Conservation (phyloP, 2,329 filamentous ascomycete genomes). For the Fusarium nurragi region DNA sequence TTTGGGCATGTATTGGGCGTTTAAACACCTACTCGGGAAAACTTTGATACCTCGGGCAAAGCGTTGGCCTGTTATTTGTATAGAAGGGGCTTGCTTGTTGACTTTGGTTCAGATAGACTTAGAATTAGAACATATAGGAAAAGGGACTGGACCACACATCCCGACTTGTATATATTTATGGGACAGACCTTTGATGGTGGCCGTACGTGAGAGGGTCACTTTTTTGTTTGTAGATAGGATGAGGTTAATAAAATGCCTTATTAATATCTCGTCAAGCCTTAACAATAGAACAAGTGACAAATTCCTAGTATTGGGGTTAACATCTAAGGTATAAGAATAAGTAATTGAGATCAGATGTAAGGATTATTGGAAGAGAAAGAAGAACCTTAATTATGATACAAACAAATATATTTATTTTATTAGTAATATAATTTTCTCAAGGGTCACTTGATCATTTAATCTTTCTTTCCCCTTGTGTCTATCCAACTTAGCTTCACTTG, state of each 20-base stretch:
- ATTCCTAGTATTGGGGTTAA: too few relatives aligned
- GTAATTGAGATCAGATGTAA: neutral
- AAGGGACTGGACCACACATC: neutral
- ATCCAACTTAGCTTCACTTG: neutral
- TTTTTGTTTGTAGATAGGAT: too few relatives aligned
- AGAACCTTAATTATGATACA: neutral
- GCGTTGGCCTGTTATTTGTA: constrained; percentile 24
- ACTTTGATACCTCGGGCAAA: constrained; percentile 35
- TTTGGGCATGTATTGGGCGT: constrained; percentile 29
- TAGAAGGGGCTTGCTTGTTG: constrained; percentile 14
- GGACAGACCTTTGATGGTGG: neutral
- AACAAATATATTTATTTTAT: neutral
- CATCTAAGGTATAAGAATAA: neutral
- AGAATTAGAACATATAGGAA: constrained; percentile 27
- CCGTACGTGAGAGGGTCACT: too few relatives aligned
- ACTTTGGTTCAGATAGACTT: constrained; percentile 15
- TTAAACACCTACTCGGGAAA: constrained; percentile 14
- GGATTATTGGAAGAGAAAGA: neutral
- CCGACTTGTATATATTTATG: neutral
- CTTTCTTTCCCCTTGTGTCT: neutral
- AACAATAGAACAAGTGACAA: too few relatives aligned
- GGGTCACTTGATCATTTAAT: neutral
- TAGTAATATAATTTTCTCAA: neutral
- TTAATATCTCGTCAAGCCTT: neutral
- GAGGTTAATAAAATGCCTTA: neutral